phyloP scores from a whole-genome alignment of 2,329 filamentous ascomycete genomes.

The Calonectria hongkongensis region DNA sequence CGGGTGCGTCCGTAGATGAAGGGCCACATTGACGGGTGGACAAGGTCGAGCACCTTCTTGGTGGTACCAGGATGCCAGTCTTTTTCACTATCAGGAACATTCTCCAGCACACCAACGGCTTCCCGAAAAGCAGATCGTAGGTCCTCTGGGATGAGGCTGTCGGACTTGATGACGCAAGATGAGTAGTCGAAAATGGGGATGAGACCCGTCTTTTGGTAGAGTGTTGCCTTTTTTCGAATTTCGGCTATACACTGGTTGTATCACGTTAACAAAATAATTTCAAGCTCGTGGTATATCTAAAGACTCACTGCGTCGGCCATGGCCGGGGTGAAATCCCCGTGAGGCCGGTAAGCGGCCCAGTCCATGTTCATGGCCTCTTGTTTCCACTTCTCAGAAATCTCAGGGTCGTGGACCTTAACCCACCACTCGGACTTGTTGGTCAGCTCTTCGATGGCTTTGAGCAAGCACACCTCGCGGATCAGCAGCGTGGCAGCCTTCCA shows the following conservation, averaged over 20 bases:
- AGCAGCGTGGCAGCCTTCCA: conserved; percentile 50
- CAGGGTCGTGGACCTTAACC: conserved; percentile 50
- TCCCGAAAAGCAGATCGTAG: conserved; percentile 33
- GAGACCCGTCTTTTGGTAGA: conserved; percentile 61
- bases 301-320: conserved; percentile 50
- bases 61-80: conserved; percentile 42
- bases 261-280: not conserved
- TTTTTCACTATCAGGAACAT: conserved; percentile 40
- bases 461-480: conserved; percentile 55
- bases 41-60: conserved; percentile 35
- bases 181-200: conserved; percentile 55
- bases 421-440: conserved; percentile 58
- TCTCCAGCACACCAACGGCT: conserved; percentile 42
- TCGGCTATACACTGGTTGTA: conserved; percentile 57
- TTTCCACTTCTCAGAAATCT: conserved; percentile 53
- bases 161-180: conserved; percentile 49
- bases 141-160: conserved; percentile 31
- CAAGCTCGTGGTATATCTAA: not conserved
- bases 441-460: conserved; percentile 54
- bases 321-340: conserved; percentile 51
- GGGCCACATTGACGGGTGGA: conserved; percentile 48
- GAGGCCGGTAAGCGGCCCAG: conserved; percentile 45
- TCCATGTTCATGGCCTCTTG: conserved; percentile 51
- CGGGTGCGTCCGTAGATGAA: conserved; percentile 49
- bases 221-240: conserved; percentile 66